Evolutionary conservation across 2,329 filamentous ascomycete species (phyloP).

Genomic region (Fusarium pseudonygamai): DNA sequence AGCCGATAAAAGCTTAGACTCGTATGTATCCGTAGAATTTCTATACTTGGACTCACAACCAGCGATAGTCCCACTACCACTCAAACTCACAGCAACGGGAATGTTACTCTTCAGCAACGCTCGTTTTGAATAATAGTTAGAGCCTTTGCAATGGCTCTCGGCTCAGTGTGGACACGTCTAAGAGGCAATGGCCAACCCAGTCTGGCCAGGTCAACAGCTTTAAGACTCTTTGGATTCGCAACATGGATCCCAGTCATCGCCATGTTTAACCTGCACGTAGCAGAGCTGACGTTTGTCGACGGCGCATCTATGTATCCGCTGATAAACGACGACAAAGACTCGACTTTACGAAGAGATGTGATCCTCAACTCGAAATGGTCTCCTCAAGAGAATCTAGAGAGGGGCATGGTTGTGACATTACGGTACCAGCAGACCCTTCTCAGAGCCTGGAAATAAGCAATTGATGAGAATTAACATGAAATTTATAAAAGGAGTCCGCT

Average conservation of each 20-base stretch:
- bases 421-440: slow-evolving; percentile 56
- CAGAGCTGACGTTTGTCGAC: slow-evolving; percentile 65
- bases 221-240: slow-evolving; percentile 61
- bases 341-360: slow-evolving; percentile 63
- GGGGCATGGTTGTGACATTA: slow-evolving; percentile 81
- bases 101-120: slow-evolving; percentile 1
- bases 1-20: slow-evolving; percentile 39
- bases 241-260: slow-evolving; percentile 71
- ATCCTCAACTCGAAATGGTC: slow-evolving; percentile 69
- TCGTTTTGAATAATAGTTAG: slow-evolving; percentile 1
- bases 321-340: slow-evolving; percentile 73
- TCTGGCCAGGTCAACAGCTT: slow-evolving; percentile 49
- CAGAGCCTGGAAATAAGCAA: not conserved
- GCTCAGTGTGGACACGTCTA: slow-evolving; percentile 51
- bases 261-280: slow-evolving; percentile 69
- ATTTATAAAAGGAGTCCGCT: slow-evolving; percentile 68
- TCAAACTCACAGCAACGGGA: slow-evolving; percentile 1
- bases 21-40: slow-evolving; percentile 11
- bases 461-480: slow-evolving; percentile 2
- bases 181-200: slow-evolving; percentile 36
- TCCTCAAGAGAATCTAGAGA: slow-evolving; percentile 65
- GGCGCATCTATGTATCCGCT: slow-evolving; percentile 81
- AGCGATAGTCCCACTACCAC: not conserved
- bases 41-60: slow-evolving; percentile 16
- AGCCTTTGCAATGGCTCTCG: slow-evolving; percentile 45